These are phyloP conservation scores for Rachicladosporium sp. DNA, from an alignment of 2,329 filamentous ascomycete genomes.

Conservation along the genomic window DNA sequence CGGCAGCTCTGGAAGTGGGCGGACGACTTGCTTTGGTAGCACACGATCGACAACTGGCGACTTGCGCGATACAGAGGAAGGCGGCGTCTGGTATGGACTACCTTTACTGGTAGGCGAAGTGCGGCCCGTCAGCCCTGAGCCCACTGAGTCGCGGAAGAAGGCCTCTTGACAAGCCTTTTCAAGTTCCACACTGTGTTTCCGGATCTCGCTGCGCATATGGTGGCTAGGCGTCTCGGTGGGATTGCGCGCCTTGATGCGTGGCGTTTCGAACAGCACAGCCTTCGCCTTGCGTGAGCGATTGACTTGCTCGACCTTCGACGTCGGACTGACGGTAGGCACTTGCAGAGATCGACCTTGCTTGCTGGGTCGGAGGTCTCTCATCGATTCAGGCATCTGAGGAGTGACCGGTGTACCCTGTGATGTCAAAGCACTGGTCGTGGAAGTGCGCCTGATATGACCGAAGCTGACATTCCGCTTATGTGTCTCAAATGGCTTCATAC, in stretches of 20 bases:
- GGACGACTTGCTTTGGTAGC: constrained; percentile 25
- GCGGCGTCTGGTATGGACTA: constrained; percentile 38
- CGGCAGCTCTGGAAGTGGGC: constrained; percentile 34
- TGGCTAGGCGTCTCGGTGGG: constrained; percentile 34
- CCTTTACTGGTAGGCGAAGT: constrained; percentile 28
- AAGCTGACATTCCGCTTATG: constrained; percentile 54
- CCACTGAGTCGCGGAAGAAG: constrained; percentile 59
- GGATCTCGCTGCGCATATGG: constrained; percentile 61
- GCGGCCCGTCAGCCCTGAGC: constrained; percentile 36
- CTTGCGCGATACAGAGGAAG: constrained; percentile 33
- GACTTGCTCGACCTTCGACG: constrained; percentile 16
- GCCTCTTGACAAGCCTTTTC: constrained; percentile 86
- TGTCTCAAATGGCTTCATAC: constrained; percentile 38
- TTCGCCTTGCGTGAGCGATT: constrained; percentile 25
- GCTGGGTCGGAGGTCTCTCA: not conserved
- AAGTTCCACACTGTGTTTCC: constrained; percentile 72
- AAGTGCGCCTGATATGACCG: constrained; percentile 39
- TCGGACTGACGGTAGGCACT: constrained; percentile 18
- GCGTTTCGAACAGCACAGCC: constrained; percentile 13
- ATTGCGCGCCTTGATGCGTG: constrained; percentile 25
- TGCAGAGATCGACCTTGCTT: constrained; percentile 2
- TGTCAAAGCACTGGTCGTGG: constrained; percentile 29
- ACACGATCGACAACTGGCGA: constrained; percentile 16
- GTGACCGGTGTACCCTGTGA: constrained; percentile 19
- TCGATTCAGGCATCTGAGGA: constrained; percentile 13